Conservation (phyloP, 2,329 filamentous ascomycete genomes). For the Plenodomus tracheiphilus region DNA sequence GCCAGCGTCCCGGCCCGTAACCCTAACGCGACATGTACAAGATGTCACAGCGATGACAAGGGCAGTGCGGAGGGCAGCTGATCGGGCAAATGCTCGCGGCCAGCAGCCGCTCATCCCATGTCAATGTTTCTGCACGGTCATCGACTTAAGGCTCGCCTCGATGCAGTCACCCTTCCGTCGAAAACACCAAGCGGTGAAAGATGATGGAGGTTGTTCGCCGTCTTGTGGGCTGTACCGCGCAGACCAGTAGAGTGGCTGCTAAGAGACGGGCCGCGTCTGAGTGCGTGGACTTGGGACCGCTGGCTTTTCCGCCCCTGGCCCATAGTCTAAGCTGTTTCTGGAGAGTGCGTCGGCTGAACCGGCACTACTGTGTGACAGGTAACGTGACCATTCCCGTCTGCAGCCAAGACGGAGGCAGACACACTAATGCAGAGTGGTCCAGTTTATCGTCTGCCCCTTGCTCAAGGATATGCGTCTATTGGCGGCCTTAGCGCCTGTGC, state of each 20-base stretch:
- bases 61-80: constrained; percentile 27
- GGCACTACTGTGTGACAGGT: constrained; percentile 5
- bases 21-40: constrained; percentile 30
- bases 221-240: background rate
- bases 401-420: constrained; percentile 20
- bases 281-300: constrained; percentile 15
- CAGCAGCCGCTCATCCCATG: constrained; percentile 12
- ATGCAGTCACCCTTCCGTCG: constrained; percentile 18
- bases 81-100: constrained; percentile 17
- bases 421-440: constrained; percentile 21
- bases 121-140: constrained; percentile 21
- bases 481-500: constrained; percentile 25
- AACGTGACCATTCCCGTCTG: constrained; percentile 25
- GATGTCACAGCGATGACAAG: constrained; percentile 33
- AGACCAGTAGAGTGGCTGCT: constrained; percentile 15
- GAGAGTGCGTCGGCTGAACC: constrained; percentile 6
- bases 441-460: constrained; percentile 14
- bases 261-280: constrained; percentile 22
- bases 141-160: constrained; percentile 12
- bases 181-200: constrained; percentile 1
- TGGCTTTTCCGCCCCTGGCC: background rate
- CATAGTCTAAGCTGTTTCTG: background rate
- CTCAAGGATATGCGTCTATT: constrained; percentile 28
- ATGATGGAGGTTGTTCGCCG: background rate
- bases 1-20: constrained; percentile 37